Evolutionary conservation across 1,284 basidiomycete species (phyloP), one percentile per base, ranked within the genome.

Genomic region (Inonotus obliquus): DNA sequence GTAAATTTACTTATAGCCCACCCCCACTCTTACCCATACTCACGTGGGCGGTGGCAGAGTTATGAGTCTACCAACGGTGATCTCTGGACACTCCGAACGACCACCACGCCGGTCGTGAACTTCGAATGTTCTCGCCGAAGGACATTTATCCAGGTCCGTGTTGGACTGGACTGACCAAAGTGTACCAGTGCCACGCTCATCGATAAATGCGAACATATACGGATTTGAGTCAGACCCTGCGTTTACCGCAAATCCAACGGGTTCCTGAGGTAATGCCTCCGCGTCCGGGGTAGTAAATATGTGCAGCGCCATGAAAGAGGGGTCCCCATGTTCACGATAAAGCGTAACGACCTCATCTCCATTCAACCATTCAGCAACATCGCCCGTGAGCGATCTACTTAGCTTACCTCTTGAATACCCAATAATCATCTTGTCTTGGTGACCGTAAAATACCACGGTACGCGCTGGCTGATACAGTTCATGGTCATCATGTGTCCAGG

Each of bases 101-200:
- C 32, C 53, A 4, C n/a, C 35, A 9, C 53, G 53, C 39, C 32
- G 32, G 21, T 54, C 53, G 39, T 54, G 53, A n/a, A 54, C 53
- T 19, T 35, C 32, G n/a, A 54, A 54, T 9, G 14, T 2, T 14
- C 39, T 35, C 39, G 21, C 53, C 32, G 53, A 39, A 9, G n/a
- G 4, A 6, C 27, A 35, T 17, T 37, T 11, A 4, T 54, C 9
- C n/a, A 54, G 25, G 4, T 19, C 37, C 11, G 10, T 38, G 21
- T 59, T 19, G 25, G 45, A n/a, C 21, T 37, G 47, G 47, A 59
- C 37, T 10, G 57, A 48, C 57, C 57, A 59, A 10, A 59, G n/a
- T 14, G 32, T 59, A 10, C 51, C 13, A 4, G 45, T 10, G 14
- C 57, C 47, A 51, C 49, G 19, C 21, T 32, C 10, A 10, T 32